Base-by-base conservation (phyloP, 2,329 filamentous ascomycete species). In the Acarospora socialis region DNA sequence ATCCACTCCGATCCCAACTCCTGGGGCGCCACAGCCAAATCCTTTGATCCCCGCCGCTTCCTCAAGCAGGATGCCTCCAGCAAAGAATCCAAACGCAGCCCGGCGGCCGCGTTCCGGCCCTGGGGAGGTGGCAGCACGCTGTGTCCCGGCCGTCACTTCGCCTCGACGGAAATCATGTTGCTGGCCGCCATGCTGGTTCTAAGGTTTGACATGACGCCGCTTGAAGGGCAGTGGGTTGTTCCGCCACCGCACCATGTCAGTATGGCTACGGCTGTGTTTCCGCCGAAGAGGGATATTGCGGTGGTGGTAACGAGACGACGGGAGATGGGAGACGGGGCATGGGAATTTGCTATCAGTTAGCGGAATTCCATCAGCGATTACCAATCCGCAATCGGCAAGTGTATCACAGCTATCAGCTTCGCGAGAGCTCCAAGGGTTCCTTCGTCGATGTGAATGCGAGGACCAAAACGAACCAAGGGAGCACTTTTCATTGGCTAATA, bases 1-100 rank as follows among this genome's bases (percentile, higher is more conserved):
- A 43, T 55, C 15, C 55, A 60, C 34, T 44, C 41, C 18, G 43
- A 53, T 33, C 33, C 43, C 9, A 19, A 42, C 0, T 43, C 48
- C 24, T 59, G 55, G 56, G 55, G 56, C 2, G 17, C 32, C 2
- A 34, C 44, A 12, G 51, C 50, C 5, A 30, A 44, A 4, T 37
- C 30, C 0, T 60, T 60, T 41, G 39, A 56, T 19, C 46, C 54
- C 18, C 33, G 30, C 5, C 50, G 56, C 1, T 59, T 59, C 14
- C 25, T 40, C 5, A 39, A 41, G 21, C 21, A 12, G 4, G 21
- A 16, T 8, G 21, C 25, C 15, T 6, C 14, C 8, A 13, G 16
- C n/a, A 29, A 27, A 21, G 24, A 17, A n/a, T 21, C 16, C 14
- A 42, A 34, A 23, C 20, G 13, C 2, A 33, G 27, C 7, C 14